Evolutionary conservation across 2,329 filamentous ascomycete species (phyloP).

Genomic region (Colletotrichum liaoningense): DNA sequence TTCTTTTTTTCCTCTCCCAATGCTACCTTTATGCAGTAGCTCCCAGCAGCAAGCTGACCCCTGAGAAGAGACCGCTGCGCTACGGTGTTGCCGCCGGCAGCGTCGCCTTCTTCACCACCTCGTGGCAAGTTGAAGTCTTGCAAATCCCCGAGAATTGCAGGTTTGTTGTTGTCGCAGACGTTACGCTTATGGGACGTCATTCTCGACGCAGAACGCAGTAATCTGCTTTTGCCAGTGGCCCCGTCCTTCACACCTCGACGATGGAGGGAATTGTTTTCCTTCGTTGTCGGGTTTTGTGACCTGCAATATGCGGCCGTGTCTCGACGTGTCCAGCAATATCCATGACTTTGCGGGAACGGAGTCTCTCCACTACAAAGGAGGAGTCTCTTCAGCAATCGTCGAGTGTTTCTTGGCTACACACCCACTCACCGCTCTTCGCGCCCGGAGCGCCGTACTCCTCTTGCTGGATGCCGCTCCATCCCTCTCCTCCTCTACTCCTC

Average conservation of each 20-base stretch:
- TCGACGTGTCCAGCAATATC: background rate
- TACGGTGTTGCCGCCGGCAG: slow-evolving; percentile 27
- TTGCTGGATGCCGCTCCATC: slow-evolving; percentile 2
- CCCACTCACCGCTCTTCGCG: slow-evolving; percentile 29
- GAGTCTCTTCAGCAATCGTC: background rate
- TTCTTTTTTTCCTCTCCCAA: background rate
- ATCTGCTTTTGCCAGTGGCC: background rate
- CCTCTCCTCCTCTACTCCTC: background rate
- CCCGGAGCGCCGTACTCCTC: background rate
- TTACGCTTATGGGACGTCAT: slow-evolving; percentile 6
- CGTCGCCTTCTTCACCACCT: slow-evolving; percentile 20
- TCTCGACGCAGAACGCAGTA: slow-evolving; percentile 1
- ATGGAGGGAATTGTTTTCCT: background rate
- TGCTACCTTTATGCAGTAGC: slow-evolving; percentile 24
- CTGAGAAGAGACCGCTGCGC: background rate
- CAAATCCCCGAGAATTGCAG: background rate
- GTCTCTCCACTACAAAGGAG: background rate
- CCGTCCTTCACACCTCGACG: background rate
- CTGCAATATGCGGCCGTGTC: background rate
- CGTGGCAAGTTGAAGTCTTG: slow-evolving; percentile 9
- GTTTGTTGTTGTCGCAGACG: background rate
- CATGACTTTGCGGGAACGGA: background rate
- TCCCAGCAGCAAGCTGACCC: background rate
- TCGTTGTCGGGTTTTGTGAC: slow-evolving; percentile 13
- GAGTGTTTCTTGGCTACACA: slow-evolving; percentile 9